A percentile compares a stretch with the other conserved stretches of the same genome.
These are phyloP conservation scores for Lecanicillium sp. DNA, from an alignment of 2,329 filamentous ascomycete genomes.

Conservation along the genomic window DNA sequence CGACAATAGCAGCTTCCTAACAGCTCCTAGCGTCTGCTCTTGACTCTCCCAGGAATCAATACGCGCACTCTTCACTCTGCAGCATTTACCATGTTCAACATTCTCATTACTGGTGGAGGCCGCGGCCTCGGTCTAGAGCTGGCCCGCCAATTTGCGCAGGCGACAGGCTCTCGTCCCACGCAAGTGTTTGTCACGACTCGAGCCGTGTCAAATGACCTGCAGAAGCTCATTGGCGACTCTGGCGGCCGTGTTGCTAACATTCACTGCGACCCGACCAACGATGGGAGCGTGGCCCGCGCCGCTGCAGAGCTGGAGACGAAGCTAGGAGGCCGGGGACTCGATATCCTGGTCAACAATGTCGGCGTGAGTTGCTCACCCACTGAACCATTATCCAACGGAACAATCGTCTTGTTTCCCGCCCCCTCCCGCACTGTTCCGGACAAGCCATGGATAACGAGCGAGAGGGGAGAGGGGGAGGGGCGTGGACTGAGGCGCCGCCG, in stretches of 20 bases:
- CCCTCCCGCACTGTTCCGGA: too few relatives aligned
- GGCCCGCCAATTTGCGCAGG: background rate
- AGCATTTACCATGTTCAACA: constrained; percentile 13
- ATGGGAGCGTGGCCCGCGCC: background rate
- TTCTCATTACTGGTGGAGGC: background rate
- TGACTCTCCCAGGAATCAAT: too few relatives aligned
- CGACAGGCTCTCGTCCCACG: background rate
- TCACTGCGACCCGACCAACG: background rate
- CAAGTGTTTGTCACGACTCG: background rate
- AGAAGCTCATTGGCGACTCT: background rate
- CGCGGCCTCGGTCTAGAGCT: background rate
- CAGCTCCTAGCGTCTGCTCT: background rate
- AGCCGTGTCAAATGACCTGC: background rate
- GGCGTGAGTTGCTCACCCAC: background rate
- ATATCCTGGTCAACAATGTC: background rate
- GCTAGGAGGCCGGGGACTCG: background rate
- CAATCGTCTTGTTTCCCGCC: too few relatives aligned
- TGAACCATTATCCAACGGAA: too few relatives aligned
- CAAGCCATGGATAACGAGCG: too few relatives aligned
- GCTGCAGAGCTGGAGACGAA: background rate
- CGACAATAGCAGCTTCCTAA: background rate
- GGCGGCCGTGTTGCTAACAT: background rate
- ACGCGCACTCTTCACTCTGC: too few relatives aligned
- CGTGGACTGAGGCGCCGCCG: too few relatives aligned
- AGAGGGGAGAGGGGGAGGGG: too few relatives aligned